These are phyloP conservation scores for Phragmites australis DNA, from an alignment of 176 grass and related monocot species.

Conservation along the genomic window DNA sequence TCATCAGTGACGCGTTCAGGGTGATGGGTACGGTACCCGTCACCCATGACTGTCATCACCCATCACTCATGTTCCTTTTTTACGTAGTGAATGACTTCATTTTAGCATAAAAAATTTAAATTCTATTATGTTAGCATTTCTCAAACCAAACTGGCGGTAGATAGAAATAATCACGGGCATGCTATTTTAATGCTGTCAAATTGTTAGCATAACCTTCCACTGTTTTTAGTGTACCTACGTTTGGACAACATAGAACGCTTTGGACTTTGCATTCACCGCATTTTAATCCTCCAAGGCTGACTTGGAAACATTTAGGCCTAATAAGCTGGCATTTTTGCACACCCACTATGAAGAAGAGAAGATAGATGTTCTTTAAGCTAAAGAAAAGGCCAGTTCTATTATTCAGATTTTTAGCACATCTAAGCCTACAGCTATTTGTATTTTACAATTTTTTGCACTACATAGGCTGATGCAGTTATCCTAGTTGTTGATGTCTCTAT, in stretches of 20 bases:
- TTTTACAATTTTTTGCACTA: constrained; percentile 40
- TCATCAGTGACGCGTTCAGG: too few species aligned
- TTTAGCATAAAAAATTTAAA: not conserved
- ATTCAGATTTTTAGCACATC: constrained; percentile 4
- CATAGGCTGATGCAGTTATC: constrained; percentile 78
- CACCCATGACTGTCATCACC: too few species aligned
- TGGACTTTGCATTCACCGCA: not conserved
- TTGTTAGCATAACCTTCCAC: not conserved
- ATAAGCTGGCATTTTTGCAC: not conserved
- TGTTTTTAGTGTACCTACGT: not conserved
- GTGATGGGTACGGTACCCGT: too few species aligned
- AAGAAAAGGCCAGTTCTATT: constrained; percentile 68
- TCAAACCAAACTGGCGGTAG: too few species aligned
- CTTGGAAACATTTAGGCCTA: constrained; percentile 13
- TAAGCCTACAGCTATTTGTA: not conserved
- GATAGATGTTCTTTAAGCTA: constrained; percentile 43
- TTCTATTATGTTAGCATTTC: too few species aligned
- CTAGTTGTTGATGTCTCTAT: constrained; percentile 81
- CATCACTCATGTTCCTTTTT: too few species aligned
- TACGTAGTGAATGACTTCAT: too few species aligned
- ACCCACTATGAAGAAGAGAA: not conserved
- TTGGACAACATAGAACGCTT: not conserved
- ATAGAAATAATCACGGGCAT: too few species aligned
- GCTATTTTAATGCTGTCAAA: not conserved
- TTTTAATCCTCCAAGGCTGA: not conserved